Evolutionary conservation across 169 alveolate species (phyloP).

Genomic region (Cyclospora cayetanensis): DNA sequence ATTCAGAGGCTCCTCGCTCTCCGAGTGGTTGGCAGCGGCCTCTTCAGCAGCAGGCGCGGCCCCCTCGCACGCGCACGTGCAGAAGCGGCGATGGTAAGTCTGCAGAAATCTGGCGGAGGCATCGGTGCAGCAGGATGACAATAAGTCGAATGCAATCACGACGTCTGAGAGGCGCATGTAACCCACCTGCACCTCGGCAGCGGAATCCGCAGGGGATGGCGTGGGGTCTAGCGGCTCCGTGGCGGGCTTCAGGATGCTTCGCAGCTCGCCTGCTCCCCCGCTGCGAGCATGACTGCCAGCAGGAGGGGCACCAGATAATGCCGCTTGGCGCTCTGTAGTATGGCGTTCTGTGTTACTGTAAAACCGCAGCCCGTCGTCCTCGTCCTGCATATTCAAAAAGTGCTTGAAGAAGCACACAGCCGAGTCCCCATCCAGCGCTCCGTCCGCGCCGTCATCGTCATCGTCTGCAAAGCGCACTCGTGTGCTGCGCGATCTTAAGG

Average conservation of each 20-base stretch:
- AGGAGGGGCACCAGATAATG: background rate
- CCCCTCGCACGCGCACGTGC: constrained; percentile 59
- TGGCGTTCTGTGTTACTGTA: constrained; percentile 31
- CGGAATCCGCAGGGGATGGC: constrained; percentile 18
- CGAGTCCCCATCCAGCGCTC: constrained; percentile 40
- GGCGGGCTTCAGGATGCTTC: constrained; percentile 50
- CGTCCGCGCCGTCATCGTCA: constrained; percentile 53
- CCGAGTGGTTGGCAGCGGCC: background rate
- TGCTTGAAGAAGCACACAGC: constrained; percentile 53
- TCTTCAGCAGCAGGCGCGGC: constrained; percentile 25
- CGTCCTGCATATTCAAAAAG: constrained; percentile 48
- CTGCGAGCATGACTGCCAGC: constrained; percentile 32
- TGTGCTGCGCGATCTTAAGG: constrained; percentile 26
- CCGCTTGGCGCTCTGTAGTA: constrained; percentile 48
- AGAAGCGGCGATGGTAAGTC: constrained; percentile 35
- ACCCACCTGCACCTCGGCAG: constrained; percentile 52
- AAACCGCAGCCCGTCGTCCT: constrained; percentile 58
- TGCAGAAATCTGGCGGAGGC: constrained; percentile 61
- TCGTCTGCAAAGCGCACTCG: constrained; percentile 65
- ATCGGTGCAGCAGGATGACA: constrained; percentile 62
- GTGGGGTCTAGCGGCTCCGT: constrained; percentile 56
- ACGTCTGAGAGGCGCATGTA: constrained; percentile 57
- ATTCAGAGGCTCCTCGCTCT: constrained; percentile 38
- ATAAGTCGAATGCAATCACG: constrained; percentile 54
- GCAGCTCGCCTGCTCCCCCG: constrained; percentile 38